Evolutionary conservation across 305 asterid species (phyloP).

Genomic region (Rubia peregrina): DNA sequence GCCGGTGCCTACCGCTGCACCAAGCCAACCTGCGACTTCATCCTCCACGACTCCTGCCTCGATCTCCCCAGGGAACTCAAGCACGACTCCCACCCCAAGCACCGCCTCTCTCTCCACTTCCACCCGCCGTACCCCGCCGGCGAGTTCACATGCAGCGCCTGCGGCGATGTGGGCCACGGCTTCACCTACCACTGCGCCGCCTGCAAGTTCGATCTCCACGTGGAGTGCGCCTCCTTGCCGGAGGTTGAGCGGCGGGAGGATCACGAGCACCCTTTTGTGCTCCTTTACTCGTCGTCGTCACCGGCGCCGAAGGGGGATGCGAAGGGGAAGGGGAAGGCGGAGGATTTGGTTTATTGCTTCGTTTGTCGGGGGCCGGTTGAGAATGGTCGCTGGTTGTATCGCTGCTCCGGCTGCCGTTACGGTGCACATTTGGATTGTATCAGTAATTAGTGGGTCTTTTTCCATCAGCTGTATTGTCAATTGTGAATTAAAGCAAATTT

Average conservation of each 20-base stretch:
- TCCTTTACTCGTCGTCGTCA: slow-evolving; percentile 5
- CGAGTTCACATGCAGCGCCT: slow-evolving; percentile 49
- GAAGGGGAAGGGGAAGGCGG: background rate
- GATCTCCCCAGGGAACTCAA: slow-evolving; percentile 45
- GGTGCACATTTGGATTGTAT: slow-evolving; percentile 27
- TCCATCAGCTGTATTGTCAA: background rate
- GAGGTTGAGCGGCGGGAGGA: slow-evolving; percentile 23
- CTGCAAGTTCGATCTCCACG: slow-evolving; percentile 53
- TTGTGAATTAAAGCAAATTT: background rate
- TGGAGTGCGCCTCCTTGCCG: slow-evolving; percentile 55
- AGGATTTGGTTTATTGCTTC: slow-evolving; percentile 11
- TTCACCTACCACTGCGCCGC: slow-evolving; percentile 42
- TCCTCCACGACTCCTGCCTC: slow-evolving; percentile 46
- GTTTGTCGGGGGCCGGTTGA: slow-evolving; percentile 18
- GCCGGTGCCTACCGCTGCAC: slow-evolving; percentile 37
- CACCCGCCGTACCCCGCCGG: slow-evolving; percentile 35
- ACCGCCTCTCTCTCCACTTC: slow-evolving; percentile 29
- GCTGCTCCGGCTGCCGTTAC: slow-evolving; percentile 22
- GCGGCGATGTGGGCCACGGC: slow-evolving; percentile 40
- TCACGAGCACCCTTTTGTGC: slow-evolving; percentile 15
- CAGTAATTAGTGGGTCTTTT: background rate
- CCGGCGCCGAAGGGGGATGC: background rate
- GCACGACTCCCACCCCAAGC: slow-evolving; percentile 47
- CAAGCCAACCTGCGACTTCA: slow-evolving; percentile 37
- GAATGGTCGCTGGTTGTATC: slow-evolving; percentile 22